Evolutionary conservation across 2,329 filamentous ascomycete species (phyloP), one percentile per base, ranked within the genome.

Genomic region (Stagonosporopsis cucurbitacearum): DNA sequence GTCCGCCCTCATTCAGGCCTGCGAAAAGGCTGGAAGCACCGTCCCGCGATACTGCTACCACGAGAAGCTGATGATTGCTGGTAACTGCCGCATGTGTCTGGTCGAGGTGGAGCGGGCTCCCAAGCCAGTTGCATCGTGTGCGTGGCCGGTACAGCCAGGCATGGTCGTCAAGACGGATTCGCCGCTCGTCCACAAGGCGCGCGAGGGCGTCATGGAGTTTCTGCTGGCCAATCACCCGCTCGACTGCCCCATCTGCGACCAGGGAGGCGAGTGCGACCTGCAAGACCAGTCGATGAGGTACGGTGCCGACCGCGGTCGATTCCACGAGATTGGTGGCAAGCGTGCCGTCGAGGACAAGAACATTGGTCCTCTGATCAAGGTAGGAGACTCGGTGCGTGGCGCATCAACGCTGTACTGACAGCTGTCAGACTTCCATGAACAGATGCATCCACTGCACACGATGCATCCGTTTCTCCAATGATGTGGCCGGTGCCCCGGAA

Each of bases 131-230:
- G 95, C 95, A 70, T 99, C 95, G 61, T 99, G 95, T 80, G 95
- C 95, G 68, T 99, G 95, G 95, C 95, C 95, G 48, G 95, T 98
- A 67, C 93, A 97, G 78, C 91, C 95, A 52, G 95, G 95, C 60
- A 99, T 99, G 95, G 92, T 96, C 48, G 95, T 99, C 71, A 97
- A 98, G 86, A 99, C 95, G 62, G 92, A 97, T 80, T 97, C 95
- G 54, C 91, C 94, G 39, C 85, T 98, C 63, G 89, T 92, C 69
- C 95, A 99, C 84, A 99, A 99, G 82, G 95, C 95, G 68, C 88
- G 95, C 74, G 95, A 99, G 83, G 95, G 95, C 75, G 92, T 99
- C 47, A 99, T 98, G 95, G 95, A 99, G 76, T 99, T 99, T 72
- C 82, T 99, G 64, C 86, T 99, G 59, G 92, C 94, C 69, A 98